Base-by-base conservation (phyloP, 192 early-diverging fungal genomes). In the Coemansia sp. region DNA sequence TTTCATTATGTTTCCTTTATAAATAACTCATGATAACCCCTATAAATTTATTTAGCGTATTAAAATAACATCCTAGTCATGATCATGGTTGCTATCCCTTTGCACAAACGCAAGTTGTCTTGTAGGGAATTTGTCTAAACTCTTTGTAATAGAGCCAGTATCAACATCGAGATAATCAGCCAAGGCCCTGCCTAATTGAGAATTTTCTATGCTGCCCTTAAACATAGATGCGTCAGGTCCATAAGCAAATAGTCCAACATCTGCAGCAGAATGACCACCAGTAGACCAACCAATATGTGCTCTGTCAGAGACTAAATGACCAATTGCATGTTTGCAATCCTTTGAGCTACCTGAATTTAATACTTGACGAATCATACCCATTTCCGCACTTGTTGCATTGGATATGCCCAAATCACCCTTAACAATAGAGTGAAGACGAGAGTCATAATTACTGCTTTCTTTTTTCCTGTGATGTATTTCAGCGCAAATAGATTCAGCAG, bases 181-280 rank as follows among this genome's bases (percentile, higher is more conserved):
- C 52, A 91, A 81, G 49, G 85, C 83, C 16, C 71, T 70, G 52
- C 88, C 87, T 23, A 91, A 82, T 3, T 88, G 79, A 0, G 85
- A 88, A 60, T 91, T 91, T 30, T 91, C 90, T 66, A 87, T 79
- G 66, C 72, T 86, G 22, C 88, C 88, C 10, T 69, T 68, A 48
- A 91, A 55, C n/a, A 27, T 12, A 38, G 67, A 64, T 7, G 55
- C 78, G 4, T 64, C 65, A 9, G 54, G 44, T 4, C 88, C 87
- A 34, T 81, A 75, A 0, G 90, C 88, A 67, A 88, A 91, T 10
- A 91, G 64, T 23, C 86, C 96, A 0, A 98, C 96, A 74, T 96
- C 94, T 10, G 93, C 89, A 12, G 88, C 94, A n/a, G 91, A 89
- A 61, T 98, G 96, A 1, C 94, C 94, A 65, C 89, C 89, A 0